Conservation (phyloP, 768 basidiomycete species). For the Lactifluus hygrophoroides region DNA sequence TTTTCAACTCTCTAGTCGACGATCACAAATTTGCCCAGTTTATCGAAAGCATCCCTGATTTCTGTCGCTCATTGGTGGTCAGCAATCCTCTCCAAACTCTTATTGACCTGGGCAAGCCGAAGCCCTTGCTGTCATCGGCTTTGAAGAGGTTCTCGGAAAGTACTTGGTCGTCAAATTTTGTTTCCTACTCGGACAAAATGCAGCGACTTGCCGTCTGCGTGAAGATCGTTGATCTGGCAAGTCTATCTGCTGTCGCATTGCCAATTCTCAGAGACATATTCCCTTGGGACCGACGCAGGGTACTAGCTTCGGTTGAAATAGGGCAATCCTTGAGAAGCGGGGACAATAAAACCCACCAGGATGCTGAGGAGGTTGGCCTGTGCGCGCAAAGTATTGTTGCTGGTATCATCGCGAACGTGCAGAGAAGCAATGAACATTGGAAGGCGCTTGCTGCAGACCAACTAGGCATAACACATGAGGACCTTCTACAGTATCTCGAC, state of each 20-base stretch:
- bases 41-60: not conserved
- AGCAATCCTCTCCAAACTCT: not conserved
- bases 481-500: no score
- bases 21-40: conserved; percentile 1
- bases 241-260: not conserved
- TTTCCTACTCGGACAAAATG: not conserved
- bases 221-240: not conserved
- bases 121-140: not conserved
- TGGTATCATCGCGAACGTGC: not conserved
- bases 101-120: no score
- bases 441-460: no score
- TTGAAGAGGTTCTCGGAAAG: not conserved
- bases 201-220: not conserved
- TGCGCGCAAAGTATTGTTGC: not conserved
- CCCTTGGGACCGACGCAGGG: not conserved
- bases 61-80: not conserved
- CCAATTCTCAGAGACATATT: no score
- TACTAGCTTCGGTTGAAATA: not conserved
- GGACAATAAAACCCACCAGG: not conserved
- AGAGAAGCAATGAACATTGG: not conserved
- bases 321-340: not conserved
- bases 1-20: not conserved
- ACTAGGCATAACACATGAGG: no score
- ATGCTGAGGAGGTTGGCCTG: not conserved
- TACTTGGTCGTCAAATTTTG: not conserved